Evolutionary conservation across 176 grass and related monocot genomes (phyloP).

Genomic region (Olyra latifolia): DNA sequence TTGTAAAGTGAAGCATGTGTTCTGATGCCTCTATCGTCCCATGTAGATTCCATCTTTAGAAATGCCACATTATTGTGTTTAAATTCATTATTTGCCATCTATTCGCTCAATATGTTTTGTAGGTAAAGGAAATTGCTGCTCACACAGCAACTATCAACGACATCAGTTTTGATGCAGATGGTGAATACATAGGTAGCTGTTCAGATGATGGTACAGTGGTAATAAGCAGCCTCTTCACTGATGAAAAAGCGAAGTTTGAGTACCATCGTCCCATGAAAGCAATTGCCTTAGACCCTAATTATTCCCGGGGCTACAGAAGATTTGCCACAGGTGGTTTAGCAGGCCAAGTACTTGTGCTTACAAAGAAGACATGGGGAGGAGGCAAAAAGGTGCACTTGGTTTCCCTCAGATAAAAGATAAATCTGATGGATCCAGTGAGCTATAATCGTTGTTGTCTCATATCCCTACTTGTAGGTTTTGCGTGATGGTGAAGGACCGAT

Average conservation of each 20-base stretch:
- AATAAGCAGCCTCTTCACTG: conserved; percentile 88
- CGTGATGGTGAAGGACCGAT: conserved; percentile 97
- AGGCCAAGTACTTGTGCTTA: conserved; percentile 85
- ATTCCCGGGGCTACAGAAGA: conserved; percentile 79
- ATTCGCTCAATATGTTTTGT: conserved; percentile 19
- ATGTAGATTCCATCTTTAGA: neutral
- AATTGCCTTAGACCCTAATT: conserved; percentile 85
- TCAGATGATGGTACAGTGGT: conserved; percentile 90
- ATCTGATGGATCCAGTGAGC: conserved; percentile 19
- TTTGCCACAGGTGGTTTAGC: conserved; percentile 94
- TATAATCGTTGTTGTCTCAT: conserved; percentile 17
- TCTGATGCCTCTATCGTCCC: neutral
- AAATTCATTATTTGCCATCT: neutral
- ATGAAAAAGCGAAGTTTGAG: conserved; percentile 93
- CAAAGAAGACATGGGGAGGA: conserved; percentile 76
- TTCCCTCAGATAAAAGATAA: conserved; percentile 35
- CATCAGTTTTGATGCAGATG: conserved; percentile 82
- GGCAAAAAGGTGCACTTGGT: conserved; percentile 67
- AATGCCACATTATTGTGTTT: conserved; percentile 9
- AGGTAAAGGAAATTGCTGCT: conserved; percentile 82
- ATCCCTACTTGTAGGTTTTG: conserved; percentile 51
- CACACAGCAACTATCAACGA: conserved; percentile 91
- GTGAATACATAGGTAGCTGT: conserved; percentile 95
- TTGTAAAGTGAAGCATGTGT: neutral
- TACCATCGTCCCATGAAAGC: conserved; percentile 97